Conservation (phyloP, 306 rosid species). For the Vachellia pachyceras region DNA sequence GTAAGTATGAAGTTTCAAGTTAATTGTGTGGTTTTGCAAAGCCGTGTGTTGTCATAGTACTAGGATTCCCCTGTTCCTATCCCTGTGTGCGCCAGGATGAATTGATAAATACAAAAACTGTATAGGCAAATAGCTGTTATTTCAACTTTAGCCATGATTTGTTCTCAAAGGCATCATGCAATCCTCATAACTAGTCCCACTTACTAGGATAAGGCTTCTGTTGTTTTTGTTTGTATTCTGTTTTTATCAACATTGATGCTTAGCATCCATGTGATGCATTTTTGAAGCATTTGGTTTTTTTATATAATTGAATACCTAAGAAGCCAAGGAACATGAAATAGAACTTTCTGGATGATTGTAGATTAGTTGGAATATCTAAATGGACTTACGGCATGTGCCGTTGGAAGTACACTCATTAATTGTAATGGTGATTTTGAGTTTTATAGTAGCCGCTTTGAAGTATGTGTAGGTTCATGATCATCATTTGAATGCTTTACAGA, state of each 20-base stretch:
- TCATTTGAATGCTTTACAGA: slow-evolving; percentile 48
- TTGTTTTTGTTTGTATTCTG: not conserved
- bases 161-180: not conserved
- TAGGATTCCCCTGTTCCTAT: too few species aligned
- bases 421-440: not conserved
- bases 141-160: not conserved
- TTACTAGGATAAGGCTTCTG: not conserved
- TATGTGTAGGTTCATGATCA: slow-evolving; percentile 8
- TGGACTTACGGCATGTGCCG: not conserved
- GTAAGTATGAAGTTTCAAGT: not conserved
- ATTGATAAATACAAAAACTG: not conserved
- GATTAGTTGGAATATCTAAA: slow-evolving; percentile 2
- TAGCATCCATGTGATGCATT: not conserved
- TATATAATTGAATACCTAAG: not conserved
- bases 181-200: too few species aligned
- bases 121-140: not conserved
- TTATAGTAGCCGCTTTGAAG: not conserved
- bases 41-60: not conserved
- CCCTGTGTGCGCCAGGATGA: not conserved
- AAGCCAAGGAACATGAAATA: slow-evolving; percentile 5
- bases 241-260: not conserved
- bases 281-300: not conserved
- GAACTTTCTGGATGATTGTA: not conserved
- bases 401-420: not conserved
- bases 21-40: not conserved